phyloP scores from a whole-genome alignment of 306 rosid genomes.

The Parietaria judaica region DNA sequence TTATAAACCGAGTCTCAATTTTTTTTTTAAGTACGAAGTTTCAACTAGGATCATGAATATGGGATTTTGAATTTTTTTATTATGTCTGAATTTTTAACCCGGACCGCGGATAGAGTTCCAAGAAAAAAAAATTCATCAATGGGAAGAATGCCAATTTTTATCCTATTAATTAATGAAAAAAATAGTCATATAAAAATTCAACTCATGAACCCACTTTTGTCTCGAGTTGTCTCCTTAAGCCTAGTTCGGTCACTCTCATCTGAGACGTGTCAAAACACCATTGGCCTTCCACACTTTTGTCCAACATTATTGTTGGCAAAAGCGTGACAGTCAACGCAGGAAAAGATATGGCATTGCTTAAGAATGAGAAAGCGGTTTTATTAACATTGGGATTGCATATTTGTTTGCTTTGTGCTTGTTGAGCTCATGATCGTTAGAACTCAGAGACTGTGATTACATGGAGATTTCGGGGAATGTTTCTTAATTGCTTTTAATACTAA shows the following conservation, averaged over 20 bases:
- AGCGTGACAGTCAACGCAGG: slow-evolving; percentile 11
- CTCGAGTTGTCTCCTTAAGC: slow-evolving; percentile 41
- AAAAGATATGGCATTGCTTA: slow-evolving; percentile 9
- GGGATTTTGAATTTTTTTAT: no score
- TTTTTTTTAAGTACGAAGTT: no score
- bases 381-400: neutral
- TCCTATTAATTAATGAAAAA: no score
- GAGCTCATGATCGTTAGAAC: slow-evolving; percentile 1
- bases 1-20: no score
- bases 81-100: no score
- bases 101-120: no score
- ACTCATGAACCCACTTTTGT: slow-evolving; percentile 17
- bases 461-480: slow-evolving; percentile 18
- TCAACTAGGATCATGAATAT: no score
- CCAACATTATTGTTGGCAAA: neutral
- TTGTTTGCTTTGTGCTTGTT: slow-evolving; percentile 16
- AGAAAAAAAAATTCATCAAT: no score
- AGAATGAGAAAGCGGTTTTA: slow-evolving; percentile 11
- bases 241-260: slow-evolving; percentile 27
- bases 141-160: no score
- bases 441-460: neutral
- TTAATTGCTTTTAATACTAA: slow-evolving; percentile 1
- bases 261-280: slow-evolving; percentile 15
- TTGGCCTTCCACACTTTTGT: slow-evolving; percentile 8
- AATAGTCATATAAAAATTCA: no score